Percentiles rank a stretch among this genome's conserved stretches.
phyloP scores from a whole-genome alignment of 768 basidiomycete species.

The Neoboletus magnificus region DNA sequence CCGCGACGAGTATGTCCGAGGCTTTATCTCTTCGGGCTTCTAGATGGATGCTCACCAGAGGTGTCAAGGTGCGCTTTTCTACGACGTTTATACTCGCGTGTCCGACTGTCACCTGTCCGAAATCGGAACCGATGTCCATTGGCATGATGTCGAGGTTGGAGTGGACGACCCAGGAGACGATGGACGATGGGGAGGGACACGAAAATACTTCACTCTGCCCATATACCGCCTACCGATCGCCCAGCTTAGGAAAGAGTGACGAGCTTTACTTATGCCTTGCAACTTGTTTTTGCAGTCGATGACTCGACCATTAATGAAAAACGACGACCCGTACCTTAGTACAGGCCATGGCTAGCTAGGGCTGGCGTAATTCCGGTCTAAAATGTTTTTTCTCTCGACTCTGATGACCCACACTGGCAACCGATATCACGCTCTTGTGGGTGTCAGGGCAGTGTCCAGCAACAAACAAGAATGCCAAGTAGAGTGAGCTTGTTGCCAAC shows the following conservation, averaged over 20 bases:
- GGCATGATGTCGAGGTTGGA: constrained; percentile 78
- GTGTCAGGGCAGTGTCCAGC: too few species aligned
- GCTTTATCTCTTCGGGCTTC: not conserved
- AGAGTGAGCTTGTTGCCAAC: constrained; percentile 5
- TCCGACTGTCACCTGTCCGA: constrained; percentile 84
- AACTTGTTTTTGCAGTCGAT: not conserved
- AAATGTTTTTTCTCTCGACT: not conserved
- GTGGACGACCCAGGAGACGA: constrained; percentile 38
- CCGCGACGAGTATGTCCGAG: constrained; percentile 74
- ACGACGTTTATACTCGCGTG: constrained; percentile 86
- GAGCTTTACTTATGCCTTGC: not conserved
- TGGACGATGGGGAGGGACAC: constrained; percentile 72
- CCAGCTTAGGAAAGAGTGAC: constrained; percentile 23
- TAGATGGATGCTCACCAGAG: not conserved
- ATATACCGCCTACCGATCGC: constrained; percentile 68
- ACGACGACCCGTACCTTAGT: not conserved
- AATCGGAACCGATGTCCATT: constrained; percentile 72
- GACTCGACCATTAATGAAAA: not conserved
- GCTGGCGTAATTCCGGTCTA: not conserved
- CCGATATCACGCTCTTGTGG: not conserved
- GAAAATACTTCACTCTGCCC: constrained; percentile 74
- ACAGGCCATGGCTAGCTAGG: too few species aligned
- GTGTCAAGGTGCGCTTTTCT: constrained; percentile 74
- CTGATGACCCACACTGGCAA: not conserved
- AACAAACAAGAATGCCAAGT: not conserved